A percentile compares a stretch with the other conserved stretches of the same genome.
phyloP scores from a whole-genome alignment of 1,284 basidiomycete genomes.

The Waitea zeae region DNA sequence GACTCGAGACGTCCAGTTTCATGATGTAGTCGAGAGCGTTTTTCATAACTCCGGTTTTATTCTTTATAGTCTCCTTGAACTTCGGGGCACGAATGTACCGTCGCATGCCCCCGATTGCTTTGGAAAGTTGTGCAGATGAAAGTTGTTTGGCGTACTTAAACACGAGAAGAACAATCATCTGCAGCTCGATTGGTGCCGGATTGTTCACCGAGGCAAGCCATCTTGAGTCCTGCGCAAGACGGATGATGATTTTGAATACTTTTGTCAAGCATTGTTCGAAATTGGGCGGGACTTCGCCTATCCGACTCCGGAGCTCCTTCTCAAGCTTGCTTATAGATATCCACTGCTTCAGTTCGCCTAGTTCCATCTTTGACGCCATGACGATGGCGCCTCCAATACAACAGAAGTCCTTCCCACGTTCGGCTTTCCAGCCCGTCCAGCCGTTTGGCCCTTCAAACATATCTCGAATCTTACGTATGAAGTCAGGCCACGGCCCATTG shows the following conservation, averaged over 20 bases:
- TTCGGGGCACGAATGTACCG: slow-evolving; percentile 21
- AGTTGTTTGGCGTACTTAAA: slow-evolving; percentile 16
- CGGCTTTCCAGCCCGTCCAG: slow-evolving; percentile 24
- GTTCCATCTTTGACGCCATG: slow-evolving; percentile 20
- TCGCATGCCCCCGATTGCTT: slow-evolving; percentile 23
- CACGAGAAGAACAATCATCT: slow-evolving; percentile 28
- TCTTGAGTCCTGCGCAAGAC: too few species aligned
- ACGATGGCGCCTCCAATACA: slow-evolving; percentile 24
- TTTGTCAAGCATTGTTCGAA: too few species aligned
- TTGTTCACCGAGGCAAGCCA: too few species aligned
- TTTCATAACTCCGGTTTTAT: slow-evolving; percentile 22
- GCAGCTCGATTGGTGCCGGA: slow-evolving; percentile 31
- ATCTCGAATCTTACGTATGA: slow-evolving; percentile 22
- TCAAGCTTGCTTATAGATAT: slow-evolving; percentile 19
- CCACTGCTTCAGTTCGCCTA: slow-evolving; percentile 13
- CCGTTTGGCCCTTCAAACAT: slow-evolving; percentile 23
- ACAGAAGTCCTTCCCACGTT: slow-evolving; percentile 29
- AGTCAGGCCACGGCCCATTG: slow-evolving; percentile 21
- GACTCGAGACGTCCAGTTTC: slow-evolving; percentile 10
- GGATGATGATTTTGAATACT: slow-evolving; percentile 22
- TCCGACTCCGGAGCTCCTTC: slow-evolving; percentile 19
- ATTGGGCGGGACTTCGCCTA: slow-evolving; percentile 16
- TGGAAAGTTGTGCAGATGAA: slow-evolving; percentile 22
- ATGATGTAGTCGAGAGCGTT: slow-evolving; percentile 20
- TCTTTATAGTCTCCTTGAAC: slow-evolving; percentile 22